phyloP scores from a whole-genome alignment of 345 rosid genomes.

The Cardiospermum halicacabum region DNA sequence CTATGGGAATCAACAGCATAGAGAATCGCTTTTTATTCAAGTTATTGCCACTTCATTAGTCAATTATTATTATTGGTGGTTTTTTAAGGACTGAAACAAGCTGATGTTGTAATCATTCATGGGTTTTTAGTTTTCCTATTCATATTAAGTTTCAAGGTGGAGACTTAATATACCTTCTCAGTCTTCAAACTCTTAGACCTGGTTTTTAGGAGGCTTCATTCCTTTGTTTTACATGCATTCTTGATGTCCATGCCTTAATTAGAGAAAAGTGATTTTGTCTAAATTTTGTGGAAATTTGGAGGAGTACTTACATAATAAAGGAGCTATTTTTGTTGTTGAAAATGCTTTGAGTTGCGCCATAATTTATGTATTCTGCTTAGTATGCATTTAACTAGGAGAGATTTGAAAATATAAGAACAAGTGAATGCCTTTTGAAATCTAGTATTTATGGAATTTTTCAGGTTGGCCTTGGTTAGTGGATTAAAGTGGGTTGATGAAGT shows the following conservation, averaged over 20 bases:
- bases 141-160: neutral
- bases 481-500: slow-evolving; percentile 98
- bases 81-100: neutral
- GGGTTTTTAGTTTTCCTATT: neutral
- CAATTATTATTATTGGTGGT: neutral
- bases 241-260: neutral
- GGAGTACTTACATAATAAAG: neutral
- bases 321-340: neutral
- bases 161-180: neutral
- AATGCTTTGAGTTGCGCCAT: neutral
- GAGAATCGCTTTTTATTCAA: neutral
- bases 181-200: neutral
- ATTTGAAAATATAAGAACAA: neutral
- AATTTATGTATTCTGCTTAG: neutral
- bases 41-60: neutral
- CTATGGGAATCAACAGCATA: neutral
- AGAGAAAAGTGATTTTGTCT: neutral
- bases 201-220: neutral
- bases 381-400: neutral
- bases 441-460: slow-evolving; percentile 24
- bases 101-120: neutral
- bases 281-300: neutral
- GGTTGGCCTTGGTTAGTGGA: slow-evolving; percentile 84
- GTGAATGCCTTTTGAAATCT: slow-evolving; percentile 13
- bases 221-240: neutral